A percentile compares a stretch with the other conserved stretches of the same genome.
phyloP scores from a whole-genome alignment of 164 flowering plant genomes.

The Nymphaea colorata region DNA sequence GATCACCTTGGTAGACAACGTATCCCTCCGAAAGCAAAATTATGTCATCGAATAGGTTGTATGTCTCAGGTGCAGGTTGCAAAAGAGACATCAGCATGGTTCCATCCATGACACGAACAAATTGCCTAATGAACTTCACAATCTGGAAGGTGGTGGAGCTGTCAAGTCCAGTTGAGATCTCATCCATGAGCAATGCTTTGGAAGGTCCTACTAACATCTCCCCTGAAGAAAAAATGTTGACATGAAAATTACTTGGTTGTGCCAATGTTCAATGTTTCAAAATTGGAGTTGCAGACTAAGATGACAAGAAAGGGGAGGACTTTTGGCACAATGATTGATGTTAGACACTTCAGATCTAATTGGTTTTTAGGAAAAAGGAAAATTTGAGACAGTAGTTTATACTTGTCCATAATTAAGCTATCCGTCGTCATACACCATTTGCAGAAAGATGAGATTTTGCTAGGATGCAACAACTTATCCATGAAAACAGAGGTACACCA shows the following conservation, averaged over 20 bases:
- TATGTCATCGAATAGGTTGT: constrained; percentile 43
- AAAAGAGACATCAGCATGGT: constrained; percentile 54
- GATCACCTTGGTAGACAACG: constrained; percentile 46
- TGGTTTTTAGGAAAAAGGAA: too few relatives aligned
- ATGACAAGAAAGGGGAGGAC: background rate
- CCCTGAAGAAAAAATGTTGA: constrained; percentile 19
- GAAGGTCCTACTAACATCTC: constrained; percentile 63
- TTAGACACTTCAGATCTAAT: too few relatives aligned
- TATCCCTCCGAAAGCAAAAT: constrained; percentile 48
- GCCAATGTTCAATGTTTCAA: background rate
- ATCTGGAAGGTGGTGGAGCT: constrained; percentile 59
- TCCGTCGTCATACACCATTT: too few relatives aligned
- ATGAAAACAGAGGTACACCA: too few relatives aligned
- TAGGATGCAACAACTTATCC: too few relatives aligned
- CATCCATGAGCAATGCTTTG: constrained; percentile 56
- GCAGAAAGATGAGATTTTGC: too few relatives aligned
- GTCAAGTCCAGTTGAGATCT: constrained; percentile 56
- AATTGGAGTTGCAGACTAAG: background rate
- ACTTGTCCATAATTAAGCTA: too few relatives aligned
- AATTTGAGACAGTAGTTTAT: too few relatives aligned
- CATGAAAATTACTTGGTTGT: background rate
- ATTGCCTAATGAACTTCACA: constrained; percentile 41
- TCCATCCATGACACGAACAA: constrained; percentile 49
- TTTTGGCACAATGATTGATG: too few relatives aligned
- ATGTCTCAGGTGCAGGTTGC: constrained; percentile 59